phyloP scores from a whole-genome alignment of 2,329 filamentous ascomycete species.

The Tolypocladium inflatum region DNA sequence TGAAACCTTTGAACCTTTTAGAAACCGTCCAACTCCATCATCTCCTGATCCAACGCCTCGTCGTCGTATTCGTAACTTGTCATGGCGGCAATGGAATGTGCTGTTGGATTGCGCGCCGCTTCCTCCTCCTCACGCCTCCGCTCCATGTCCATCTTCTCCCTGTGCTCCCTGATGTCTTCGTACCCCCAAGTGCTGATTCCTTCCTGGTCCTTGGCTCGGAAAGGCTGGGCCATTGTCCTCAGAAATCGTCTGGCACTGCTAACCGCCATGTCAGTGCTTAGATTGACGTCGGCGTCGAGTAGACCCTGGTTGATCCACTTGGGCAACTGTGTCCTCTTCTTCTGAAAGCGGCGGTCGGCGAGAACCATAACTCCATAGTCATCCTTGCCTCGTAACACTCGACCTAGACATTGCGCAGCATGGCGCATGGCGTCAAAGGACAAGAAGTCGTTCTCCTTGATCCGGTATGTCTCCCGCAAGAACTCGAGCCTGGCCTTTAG shows the following conservation, averaged over 20 bases:
- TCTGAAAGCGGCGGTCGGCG: constrained; percentile 85
- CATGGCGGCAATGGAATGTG: constrained; percentile 5
- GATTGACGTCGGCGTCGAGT: constrained; percentile 73
- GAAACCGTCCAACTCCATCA: constrained; percentile 42
- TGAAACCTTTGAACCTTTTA: constrained; percentile 5
- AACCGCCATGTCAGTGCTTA: constrained; percentile 93
- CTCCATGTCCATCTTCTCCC: constrained; percentile 64
- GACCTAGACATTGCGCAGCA: constrained; percentile 89
- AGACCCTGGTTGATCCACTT: constrained; percentile 95
- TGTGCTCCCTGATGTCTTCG: constrained; percentile 66
- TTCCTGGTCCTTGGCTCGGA: constrained; percentile 73
- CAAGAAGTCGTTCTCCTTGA: constrained; percentile 92
- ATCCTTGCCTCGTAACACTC: constrained; percentile 90
- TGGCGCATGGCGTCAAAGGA: constrained; percentile 99
- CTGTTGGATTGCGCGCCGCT: constrained; percentile 15
- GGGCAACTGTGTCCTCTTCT: constrained; percentile 81
- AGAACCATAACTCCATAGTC: constrained; percentile 99
- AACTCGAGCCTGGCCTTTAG: constrained; percentile 94
- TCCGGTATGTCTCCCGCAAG: constrained; percentile 91
- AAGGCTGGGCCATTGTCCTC: constrained; percentile 84
- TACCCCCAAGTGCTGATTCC: constrained; percentile 89
- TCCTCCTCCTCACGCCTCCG: constrained; percentile 54
- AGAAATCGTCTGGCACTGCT: constrained; percentile 84
- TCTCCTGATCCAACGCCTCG: constrained; percentile 41
- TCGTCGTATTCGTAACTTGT: constrained; percentile 44